Evolutionary conservation across 495 filamentous ascomycete species (phyloP).

Genomic region (Tuber microsphaerosporum): DNA sequence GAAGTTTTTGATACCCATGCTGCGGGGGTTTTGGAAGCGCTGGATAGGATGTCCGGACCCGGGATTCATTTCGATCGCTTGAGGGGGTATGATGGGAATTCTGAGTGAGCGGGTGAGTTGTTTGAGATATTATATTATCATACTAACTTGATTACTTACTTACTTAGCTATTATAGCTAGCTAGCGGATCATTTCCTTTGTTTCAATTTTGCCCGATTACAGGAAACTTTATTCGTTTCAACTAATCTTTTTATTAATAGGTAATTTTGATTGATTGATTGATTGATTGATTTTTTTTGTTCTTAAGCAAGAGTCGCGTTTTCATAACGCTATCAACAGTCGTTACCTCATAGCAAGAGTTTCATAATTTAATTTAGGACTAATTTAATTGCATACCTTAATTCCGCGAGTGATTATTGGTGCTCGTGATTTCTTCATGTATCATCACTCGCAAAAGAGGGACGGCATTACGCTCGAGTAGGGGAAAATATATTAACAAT

Average conservation of each 20-base stretch:
- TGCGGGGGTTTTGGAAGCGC: neutral
- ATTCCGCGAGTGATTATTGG: neutral
- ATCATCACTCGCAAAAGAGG: neutral
- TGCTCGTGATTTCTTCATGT: neutral
- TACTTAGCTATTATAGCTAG: neutral
- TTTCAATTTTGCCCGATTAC: neutral
- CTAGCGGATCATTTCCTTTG: neutral
- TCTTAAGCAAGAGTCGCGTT: neutral
- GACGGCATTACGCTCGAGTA: neutral
- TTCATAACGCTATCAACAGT: neutral
- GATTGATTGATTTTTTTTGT: neutral
- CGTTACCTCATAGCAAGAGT: neutral
- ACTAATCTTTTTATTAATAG: neutral
- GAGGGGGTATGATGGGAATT: neutral
- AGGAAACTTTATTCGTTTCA: neutral
- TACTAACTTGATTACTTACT: neutral
- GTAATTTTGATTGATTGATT: neutral
- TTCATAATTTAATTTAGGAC: neutral
- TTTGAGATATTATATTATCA: neutral
- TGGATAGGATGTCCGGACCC: neutral
- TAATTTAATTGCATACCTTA: neutral
- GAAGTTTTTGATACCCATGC: neutral
- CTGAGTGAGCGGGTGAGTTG: slow-evolving; percentile 1
- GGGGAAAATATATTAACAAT: neutral
- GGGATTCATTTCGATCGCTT: neutral